A percentile compares a stretch with the other conserved stretches of the same genome.
Conservation (phyloP, 352 stramenopile genomes). For the Pythium apleroticum region DNA sequence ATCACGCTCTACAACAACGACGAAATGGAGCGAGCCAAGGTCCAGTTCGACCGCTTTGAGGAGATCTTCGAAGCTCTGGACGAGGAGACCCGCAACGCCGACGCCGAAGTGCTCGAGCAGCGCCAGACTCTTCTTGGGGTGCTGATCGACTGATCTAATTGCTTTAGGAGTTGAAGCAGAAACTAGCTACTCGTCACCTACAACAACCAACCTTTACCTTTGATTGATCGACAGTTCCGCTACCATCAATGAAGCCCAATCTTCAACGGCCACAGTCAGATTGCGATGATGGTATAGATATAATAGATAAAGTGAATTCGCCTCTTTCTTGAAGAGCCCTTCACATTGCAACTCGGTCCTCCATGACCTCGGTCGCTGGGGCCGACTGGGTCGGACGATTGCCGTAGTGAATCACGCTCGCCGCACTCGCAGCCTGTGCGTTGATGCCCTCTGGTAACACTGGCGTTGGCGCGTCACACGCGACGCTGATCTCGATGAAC, state of each 20-base stretch:
- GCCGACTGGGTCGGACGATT: neutral
- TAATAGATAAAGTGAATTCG: neutral
- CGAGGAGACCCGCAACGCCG: conserved; percentile 62
- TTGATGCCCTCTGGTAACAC: neutral
- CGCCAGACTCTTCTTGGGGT: conserved; percentile 67
- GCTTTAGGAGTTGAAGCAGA: too few relatives aligned
- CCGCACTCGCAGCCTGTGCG: neutral
- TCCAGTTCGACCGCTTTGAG: conserved; percentile 86
- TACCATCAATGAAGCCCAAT: too few relatives aligned
- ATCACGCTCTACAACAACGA: conserved; percentile 86
- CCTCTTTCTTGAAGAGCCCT: neutral
- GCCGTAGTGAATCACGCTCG: neutral
- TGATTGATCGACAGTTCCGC: too few relatives aligned
- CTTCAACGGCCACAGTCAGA: too few relatives aligned
- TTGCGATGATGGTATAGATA: conserved; percentile 23
- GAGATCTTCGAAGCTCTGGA: conserved; percentile 74
- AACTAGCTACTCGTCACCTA: too few relatives aligned
- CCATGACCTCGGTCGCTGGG: conserved; percentile 23
- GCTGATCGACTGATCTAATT: conserved; percentile 69
- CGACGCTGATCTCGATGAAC: conserved; percentile 60
- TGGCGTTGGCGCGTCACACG: conserved; percentile 20
- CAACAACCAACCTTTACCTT: too few relatives aligned
- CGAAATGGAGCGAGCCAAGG: conserved; percentile 81
- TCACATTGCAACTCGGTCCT: conserved; percentile 12
- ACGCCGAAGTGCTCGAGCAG: conserved; percentile 73